A percentile compares a stretch with the other conserved stretches of the same genome.
Conservation (phyloP, 2,329 filamentous ascomycete genomes). For the Cadophora luteo-olivacea region DNA sequence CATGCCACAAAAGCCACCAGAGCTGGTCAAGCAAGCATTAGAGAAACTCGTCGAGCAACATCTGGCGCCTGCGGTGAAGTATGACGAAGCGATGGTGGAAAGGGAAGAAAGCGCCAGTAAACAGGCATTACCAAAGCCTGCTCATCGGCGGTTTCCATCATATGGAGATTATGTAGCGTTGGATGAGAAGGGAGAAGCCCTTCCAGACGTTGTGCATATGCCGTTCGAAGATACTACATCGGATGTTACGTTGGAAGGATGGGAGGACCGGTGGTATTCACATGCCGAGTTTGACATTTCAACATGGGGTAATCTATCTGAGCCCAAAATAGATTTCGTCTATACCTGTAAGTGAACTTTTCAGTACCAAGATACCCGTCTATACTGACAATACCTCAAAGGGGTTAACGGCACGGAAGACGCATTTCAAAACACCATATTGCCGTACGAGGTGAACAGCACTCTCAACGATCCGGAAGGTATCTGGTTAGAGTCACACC, state of each 20-base stretch:
- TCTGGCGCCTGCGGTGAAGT: conserved; percentile 11
- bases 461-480: conserved; percentile 50
- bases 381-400: conserved; percentile 15
- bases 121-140: neutral
- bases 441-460: conserved; percentile 49
- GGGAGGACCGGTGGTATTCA: conserved; percentile 52
- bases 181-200: conserved; percentile 31
- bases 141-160: conserved; percentile 26
- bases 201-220: conserved; percentile 49
- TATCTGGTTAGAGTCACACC: conserved; percentile 50
- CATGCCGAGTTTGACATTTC: conserved; percentile 45
- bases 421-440: conserved; percentile 47
- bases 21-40: conserved; percentile 21
- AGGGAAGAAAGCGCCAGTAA: neutral
- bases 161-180: conserved; percentile 25
- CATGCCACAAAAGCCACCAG: neutral
- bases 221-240: conserved; percentile 48
- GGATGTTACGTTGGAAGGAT: conserved; percentile 48
- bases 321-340: conserved; percentile 52
- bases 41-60: conserved; percentile 26
- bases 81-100: neutral
- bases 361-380: too few species aligned
- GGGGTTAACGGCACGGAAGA: conserved; percentile 51
- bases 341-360: conserved; percentile 46
- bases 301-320: conserved; percentile 43